Base-by-base conservation (phyloP, 2,329 filamentous ascomycete genomes). In the Cladophialophora chaetospira region DNA sequence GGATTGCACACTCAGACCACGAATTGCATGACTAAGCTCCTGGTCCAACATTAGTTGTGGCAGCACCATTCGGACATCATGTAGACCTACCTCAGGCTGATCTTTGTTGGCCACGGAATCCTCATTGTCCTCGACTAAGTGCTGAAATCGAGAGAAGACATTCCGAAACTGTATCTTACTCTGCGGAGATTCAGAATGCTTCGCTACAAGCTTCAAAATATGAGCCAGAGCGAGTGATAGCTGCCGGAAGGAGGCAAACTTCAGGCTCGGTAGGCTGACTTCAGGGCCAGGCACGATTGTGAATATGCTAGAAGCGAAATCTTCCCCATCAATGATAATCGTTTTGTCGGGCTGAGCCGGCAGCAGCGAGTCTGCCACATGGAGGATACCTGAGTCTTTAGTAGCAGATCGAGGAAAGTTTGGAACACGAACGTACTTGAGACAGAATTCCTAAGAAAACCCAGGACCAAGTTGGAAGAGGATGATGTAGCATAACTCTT, bases 131-230 rank as follows among this genome's bases (percentile, higher is more conserved):
- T 63, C 42, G 21, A 49, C 46, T 19, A 56, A 52, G 3, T 42
- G 31, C 11, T 26, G 48, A 23, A 63, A 47, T 23, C 50, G 54
- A 19, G 36, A 31, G 21, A 53, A 23, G 17, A 54, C 19, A 28
- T 63, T 63, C 13, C 47, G 45, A 49, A 53, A 56, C 36, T 61
- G 61, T 13, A 58, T 29, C 25, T 31, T 57, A 43, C 35, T 25
- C 15, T 53, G 49, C 15, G 21, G 13, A 5, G 57, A 55, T 10
- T 47, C 25, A 17, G 53, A 55, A 9, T 59, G 23, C 29, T 54
- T 55, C 2, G 57, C 51, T 15, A 62, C 33, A 5, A 55, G 25
- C 38, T 54, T 57, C 47, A 62, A 38, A 9, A 55, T 26, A n/a
- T 44, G 50, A 23, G 36, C 46, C 19, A 60, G 28, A n/a, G 45